phyloP scores from a whole-genome alignment of 1,139 yeast genomes.

The Debaryomyces fabryi region DNA sequence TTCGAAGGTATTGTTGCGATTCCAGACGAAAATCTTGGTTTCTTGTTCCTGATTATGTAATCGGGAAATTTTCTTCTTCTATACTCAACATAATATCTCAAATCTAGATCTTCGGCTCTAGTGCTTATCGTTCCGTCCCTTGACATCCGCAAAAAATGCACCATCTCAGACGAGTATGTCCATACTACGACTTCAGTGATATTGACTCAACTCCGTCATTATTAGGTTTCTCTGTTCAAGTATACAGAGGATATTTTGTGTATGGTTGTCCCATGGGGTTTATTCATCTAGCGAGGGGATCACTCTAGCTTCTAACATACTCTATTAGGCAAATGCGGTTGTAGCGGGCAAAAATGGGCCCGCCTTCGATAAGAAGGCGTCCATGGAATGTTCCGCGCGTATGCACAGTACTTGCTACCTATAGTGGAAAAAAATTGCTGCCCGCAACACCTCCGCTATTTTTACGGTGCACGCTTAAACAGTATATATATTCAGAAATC shows the following conservation, averaged over 20 bases:
- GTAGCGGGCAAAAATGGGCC: neutral
- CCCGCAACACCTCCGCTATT: conserved; percentile 2
- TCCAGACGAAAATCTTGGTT: neutral
- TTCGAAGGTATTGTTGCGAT: neutral
- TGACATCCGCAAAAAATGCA: neutral
- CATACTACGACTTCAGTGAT: neutral
- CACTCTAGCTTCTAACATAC: neutral
- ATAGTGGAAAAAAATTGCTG: neutral
- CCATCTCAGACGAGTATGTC: neutral
- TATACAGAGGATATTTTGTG: neutral
- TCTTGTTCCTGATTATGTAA: neutral
- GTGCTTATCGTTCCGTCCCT: neutral
- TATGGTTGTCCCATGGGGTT: neutral
- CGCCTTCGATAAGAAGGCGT: conserved; percentile 6
- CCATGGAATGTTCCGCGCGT: neutral
- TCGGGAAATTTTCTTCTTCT: neutral
- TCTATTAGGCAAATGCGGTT: neutral
- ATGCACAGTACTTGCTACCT: conserved; percentile 3
- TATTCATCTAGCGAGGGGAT: neutral
- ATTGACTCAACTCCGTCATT: neutral
- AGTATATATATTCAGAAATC: neutral
- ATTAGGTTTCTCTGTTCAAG: neutral
- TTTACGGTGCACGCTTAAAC: neutral
- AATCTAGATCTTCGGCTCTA: neutral
- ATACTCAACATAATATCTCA: neutral